phyloP scores from a whole-genome alignment of 768 basidiomycete genomes.

The Leccinum disarticulatum region DNA sequence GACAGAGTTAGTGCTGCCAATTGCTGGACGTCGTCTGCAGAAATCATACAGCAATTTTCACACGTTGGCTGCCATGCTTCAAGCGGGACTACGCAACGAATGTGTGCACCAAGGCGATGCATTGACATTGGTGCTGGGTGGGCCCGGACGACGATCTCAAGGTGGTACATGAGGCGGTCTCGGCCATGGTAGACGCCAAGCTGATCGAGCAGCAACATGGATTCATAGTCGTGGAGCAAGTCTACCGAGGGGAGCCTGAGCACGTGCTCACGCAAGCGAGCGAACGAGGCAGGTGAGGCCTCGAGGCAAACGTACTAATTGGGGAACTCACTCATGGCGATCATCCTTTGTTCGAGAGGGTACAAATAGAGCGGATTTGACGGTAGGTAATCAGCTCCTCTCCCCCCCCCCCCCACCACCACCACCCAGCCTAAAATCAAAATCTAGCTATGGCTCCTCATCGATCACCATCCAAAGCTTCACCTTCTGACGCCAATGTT shows the following conservation, averaged over 20 bases:
- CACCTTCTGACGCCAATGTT: too few relatives aligned
- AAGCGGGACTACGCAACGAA: slow-evolving; percentile 68
- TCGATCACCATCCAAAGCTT: too few relatives aligned
- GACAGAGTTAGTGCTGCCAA: neutral
- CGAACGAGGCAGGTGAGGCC: too few relatives aligned
- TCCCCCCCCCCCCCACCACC: too few relatives aligned
- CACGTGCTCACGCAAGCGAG: slow-evolving; percentile 10
- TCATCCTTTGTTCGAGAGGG: too few relatives aligned
- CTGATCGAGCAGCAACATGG: slow-evolving; percentile 49
- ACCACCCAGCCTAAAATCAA: too few relatives aligned
- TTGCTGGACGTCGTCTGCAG: slow-evolving; percentile 40
- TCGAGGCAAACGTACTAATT: too few relatives aligned
- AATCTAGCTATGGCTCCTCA: too few relatives aligned
- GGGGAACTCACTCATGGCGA: too few relatives aligned
- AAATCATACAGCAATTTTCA: slow-evolving; percentile 85
- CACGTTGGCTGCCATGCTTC: slow-evolving; percentile 76
- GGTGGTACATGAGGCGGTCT: slow-evolving; percentile 65
- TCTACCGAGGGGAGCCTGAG: slow-evolving; percentile 43
- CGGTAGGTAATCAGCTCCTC: too few relatives aligned
- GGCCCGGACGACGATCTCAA: slow-evolving; percentile 69
- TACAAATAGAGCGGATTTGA: too few relatives aligned
- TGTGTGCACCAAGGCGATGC: slow-evolving; percentile 64
- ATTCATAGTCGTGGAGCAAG: slow-evolving; percentile 37
- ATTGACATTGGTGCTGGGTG: too few relatives aligned
- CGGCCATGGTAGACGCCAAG: slow-evolving; percentile 65